These are phyloP conservation scores for Wallacemonas sp. DNA, from an alignment of 208 protist species.

Conservation along the genomic window DNA sequence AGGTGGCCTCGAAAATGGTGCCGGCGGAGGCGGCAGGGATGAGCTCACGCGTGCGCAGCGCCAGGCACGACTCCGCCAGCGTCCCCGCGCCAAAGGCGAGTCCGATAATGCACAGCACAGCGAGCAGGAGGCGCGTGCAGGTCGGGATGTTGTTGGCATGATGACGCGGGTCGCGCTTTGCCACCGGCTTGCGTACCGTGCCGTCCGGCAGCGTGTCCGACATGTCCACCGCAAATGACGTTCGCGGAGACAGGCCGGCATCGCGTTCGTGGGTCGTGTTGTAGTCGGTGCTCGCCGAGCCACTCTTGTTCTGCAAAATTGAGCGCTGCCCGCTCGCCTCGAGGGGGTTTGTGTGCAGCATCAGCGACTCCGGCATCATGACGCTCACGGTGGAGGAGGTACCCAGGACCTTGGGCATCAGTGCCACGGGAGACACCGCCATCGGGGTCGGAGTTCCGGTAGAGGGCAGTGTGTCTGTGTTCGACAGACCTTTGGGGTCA, in stretches of 20 bases:
- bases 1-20: neutral
- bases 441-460: neutral
- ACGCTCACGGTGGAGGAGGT: neutral
- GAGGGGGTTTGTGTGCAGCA: neutral
- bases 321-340: neutral
- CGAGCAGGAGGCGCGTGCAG: neutral
- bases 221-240: neutral
- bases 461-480: neutral
- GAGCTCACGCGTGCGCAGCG: neutral
- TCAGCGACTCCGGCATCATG: neutral
- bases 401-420: neutral
- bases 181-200: neutral
- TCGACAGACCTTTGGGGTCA: neutral
- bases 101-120: slow-evolving; percentile 56
- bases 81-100: slow-evolving; percentile 30
- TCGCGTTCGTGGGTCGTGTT: neutral
- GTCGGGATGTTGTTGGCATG: neutral
- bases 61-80: slow-evolving; percentile 23
- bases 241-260: neutral
- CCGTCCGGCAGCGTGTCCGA: neutral
- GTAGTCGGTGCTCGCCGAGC: neutral
- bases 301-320: neutral
- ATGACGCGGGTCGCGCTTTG: neutral
- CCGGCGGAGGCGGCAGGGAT: neutral
- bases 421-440: neutral